Evolutionary conservation across 2,329 filamentous ascomycete species (phyloP), one percentile per base, ranked within the genome.

Genomic region (Diaporthe eres): DNA sequence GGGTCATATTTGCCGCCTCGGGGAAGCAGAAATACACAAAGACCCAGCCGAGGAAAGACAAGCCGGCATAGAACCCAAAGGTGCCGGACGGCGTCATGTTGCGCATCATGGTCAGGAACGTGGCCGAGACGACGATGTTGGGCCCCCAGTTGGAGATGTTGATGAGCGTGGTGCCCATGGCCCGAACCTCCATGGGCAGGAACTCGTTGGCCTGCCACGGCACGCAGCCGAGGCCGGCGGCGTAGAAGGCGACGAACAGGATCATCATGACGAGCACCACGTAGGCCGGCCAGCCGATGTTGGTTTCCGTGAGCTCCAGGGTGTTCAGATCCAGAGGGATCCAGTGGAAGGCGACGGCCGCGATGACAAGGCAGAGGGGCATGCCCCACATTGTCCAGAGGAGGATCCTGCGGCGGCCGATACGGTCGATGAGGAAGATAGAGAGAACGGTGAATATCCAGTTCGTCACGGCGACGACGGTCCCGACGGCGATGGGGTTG

Each of bases 401-500:
- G 0, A 89, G 81, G 1, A 89, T 82, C 8, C 82, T 81, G 25
- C 87, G 83, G 13, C 88, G 85, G 0, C 88, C 87, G 39, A 85
- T 80, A 3, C 81, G 82, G 76, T 89, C 87, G 13, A 88, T 85
- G 37, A 87, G 78, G 77, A 87, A 80, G 37, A 88, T 82, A 72
- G 88, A 88, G 65, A 88, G 82, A 77, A 84, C 82, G 0, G 87
- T 88, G 80, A 89, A 88, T 71, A 90, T 79, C 77, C 88, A 89
- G 74, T 88, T 88, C 10, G 86, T 86, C 2, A 81, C 85, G 6
- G 84, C 85, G 51, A 88, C 84, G 73, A 87, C 82, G 19, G 84
- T 85, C 0, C 84, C 85, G 31, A 90, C 87, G 1, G 86, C 86
- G 0, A 86, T 84, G 0, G 88, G 85, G 71, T 89, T 87, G 25